These are phyloP conservation scores for Trichosanthes truncata DNA, from an alignment of 306 rosid species.

Conservation along the genomic window DNA sequence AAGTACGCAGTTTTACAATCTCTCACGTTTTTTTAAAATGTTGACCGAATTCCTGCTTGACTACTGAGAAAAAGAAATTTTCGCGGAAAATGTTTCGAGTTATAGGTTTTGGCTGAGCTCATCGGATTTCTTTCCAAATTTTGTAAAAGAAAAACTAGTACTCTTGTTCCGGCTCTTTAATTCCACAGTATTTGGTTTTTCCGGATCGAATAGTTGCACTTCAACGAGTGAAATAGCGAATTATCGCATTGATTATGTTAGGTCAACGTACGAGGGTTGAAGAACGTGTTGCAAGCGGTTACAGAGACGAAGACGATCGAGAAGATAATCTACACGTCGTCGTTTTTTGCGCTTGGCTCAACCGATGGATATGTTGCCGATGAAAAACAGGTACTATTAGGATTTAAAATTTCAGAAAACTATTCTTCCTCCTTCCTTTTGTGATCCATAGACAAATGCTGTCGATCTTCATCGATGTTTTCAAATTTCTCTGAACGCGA, in stretches of 20 bases:
- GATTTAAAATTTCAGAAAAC: not conserved
- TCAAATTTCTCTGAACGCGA: not conserved
- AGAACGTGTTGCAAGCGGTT: conserved; percentile 58
- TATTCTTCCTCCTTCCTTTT: not conserved
- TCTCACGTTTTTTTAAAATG: not conserved
- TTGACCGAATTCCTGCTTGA: not conserved
- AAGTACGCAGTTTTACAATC: not conserved
- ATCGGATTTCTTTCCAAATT: not conserved
- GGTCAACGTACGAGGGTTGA: conserved; percentile 80
- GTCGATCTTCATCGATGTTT: not conserved
- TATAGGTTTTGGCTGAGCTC: not conserved
- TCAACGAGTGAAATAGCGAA: not conserved
- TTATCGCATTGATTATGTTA: conserved; percentile 2
- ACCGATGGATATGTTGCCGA: conserved; percentile 58
- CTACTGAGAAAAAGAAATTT: not conserved
- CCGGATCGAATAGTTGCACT: not conserved
- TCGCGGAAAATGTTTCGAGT: not conserved
- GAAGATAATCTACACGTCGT: conserved; percentile 73
- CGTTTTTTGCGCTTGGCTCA: conserved; percentile 80
- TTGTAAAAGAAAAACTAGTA: not conserved
- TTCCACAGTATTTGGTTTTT: not conserved
- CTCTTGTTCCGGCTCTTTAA: not conserved
- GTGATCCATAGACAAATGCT: not conserved
- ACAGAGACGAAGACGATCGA: conserved; percentile 54
- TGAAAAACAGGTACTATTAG: conserved; percentile 46